Conservation (phyloP, 192 early-diverging fungal species). For the Backusella tuberculispora region DNA sequence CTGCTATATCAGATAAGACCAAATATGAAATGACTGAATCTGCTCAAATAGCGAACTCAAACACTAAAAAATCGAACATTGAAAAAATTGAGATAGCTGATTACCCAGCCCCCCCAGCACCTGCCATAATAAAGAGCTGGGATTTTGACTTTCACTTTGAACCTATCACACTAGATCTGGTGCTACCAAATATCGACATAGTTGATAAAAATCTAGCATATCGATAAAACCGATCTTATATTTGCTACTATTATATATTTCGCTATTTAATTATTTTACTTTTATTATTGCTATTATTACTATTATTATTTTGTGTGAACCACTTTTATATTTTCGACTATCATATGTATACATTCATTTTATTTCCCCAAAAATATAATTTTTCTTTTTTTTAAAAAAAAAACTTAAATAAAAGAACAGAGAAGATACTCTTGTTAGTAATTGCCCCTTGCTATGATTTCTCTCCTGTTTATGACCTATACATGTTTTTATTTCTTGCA, state of each 20-base stretch:
- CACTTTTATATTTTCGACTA: background rate
- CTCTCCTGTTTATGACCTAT: background rate
- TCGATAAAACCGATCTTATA: background rate
- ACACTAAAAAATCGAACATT: background rate
- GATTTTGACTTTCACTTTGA: conserved; percentile 21
- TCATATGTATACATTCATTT: background rate
- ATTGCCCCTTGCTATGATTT: background rate
- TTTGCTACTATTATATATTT: background rate
- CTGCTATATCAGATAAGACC: background rate
- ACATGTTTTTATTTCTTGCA: background rate
- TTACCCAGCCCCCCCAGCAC: background rate
- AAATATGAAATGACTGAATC: background rate
- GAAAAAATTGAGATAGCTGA: background rate
- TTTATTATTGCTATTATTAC: background rate
- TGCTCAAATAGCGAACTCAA: background rate
- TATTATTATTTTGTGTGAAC: background rate
- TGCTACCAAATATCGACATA: background rate
- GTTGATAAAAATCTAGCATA: background rate
- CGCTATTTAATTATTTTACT: background rate
- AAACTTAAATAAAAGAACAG: background rate
- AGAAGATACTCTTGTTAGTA: background rate
- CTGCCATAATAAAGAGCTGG: background rate
- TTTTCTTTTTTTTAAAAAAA: too few relatives aligned
- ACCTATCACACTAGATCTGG: conserved; percentile 10
- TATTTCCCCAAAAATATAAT: background rate